Conservation (phyloP, 208 protist genomes). For the Crithidia fasciculata region DNA sequence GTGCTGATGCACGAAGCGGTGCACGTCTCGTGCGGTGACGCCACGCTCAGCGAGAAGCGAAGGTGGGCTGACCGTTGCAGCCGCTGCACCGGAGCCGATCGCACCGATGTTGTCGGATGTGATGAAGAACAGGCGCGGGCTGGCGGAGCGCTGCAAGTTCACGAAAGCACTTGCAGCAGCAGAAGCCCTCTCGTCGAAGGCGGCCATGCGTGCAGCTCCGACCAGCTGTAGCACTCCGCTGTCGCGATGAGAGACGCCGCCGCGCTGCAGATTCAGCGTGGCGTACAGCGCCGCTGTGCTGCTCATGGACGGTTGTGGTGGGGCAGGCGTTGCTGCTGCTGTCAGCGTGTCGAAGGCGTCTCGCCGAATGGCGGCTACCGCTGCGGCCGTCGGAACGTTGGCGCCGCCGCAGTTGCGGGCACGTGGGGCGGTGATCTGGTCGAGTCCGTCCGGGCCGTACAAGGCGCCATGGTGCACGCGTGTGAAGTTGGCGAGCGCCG, state of each 20-base stretch:
- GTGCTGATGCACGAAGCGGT: conserved; percentile 11
- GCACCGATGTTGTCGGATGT: neutral
- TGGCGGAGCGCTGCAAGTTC: conserved; percentile 1
- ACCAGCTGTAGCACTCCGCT: conserved; percentile 24
- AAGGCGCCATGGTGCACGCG: neutral
- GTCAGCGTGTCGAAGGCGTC: neutral
- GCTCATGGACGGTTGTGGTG: neutral
- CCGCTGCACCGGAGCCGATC: neutral
- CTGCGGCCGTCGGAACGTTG: neutral
- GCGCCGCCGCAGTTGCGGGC: neutral
- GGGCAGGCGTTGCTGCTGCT: neutral
- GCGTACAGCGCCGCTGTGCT: neutral
- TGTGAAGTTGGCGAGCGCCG: conserved; percentile 11
- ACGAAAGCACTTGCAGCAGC: conserved; percentile 1
- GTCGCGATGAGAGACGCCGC: too few species aligned
- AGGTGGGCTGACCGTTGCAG: neutral
- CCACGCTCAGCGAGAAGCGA: neutral
- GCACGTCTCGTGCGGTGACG: conserved; percentile 1
- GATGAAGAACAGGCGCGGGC: neutral
- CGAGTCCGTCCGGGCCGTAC: neutral
- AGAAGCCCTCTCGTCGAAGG: conserved; percentile 11
- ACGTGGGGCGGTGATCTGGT: neutral
- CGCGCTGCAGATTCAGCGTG: neutral
- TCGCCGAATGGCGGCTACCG: neutral
- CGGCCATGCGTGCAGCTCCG: conserved; percentile 31